Percentiles rank a stretch among this genome's conserved stretches.
Conservation (phyloP, 352 stramenopile species). For the Globisporangium takayamanum region DNA sequence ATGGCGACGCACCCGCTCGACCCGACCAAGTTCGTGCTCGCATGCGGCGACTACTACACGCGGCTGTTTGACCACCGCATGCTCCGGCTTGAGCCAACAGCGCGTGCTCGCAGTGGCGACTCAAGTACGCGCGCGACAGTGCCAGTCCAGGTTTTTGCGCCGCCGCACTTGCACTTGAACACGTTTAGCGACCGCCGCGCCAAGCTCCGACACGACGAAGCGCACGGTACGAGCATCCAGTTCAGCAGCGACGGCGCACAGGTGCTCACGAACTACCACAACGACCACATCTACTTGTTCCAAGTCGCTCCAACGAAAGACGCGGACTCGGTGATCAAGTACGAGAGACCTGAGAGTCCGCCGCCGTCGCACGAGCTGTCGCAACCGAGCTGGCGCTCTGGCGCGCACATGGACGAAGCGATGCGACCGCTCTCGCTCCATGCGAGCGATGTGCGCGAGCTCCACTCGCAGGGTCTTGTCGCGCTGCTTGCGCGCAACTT, state of each 20-base stretch:
- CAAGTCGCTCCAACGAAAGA: conserved; percentile 24
- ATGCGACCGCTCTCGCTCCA: conserved; percentile 2
- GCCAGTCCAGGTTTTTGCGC: conserved; percentile 60
- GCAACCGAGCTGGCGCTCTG: conserved; percentile 27
- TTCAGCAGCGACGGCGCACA: conserved; percentile 65
- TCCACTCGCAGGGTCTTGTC: conserved; percentile 26
- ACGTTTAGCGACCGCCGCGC: conserved; percentile 29
- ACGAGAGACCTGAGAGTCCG: conserved; percentile 6
- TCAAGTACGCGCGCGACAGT: conserved; percentile 24
- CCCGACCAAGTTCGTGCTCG: conserved; percentile 59
- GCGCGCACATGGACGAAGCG: conserved; percentile 17
- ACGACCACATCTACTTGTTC: conserved; percentile 83
- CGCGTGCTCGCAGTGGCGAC: conserved; percentile 14
- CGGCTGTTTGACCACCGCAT: conserved; percentile 76
- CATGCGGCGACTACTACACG: conserved; percentile 77
- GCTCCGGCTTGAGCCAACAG: conserved; percentile 41
- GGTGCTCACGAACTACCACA: conserved; percentile 79
- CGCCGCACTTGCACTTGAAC: conserved; percentile 73
- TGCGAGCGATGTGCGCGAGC: conserved; percentile 16
- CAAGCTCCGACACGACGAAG: conserved; percentile 40
- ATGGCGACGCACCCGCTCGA: conserved; percentile 70
- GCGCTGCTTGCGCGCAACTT: conserved; percentile 25
- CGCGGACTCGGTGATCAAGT: conserved; percentile 3
- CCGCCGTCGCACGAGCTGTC: background rate
- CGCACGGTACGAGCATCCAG: conserved; percentile 75